phyloP scores from a whole-genome alignment of 192 early-diverging fungal species.

The Umbelopsis vinacea region DNA sequence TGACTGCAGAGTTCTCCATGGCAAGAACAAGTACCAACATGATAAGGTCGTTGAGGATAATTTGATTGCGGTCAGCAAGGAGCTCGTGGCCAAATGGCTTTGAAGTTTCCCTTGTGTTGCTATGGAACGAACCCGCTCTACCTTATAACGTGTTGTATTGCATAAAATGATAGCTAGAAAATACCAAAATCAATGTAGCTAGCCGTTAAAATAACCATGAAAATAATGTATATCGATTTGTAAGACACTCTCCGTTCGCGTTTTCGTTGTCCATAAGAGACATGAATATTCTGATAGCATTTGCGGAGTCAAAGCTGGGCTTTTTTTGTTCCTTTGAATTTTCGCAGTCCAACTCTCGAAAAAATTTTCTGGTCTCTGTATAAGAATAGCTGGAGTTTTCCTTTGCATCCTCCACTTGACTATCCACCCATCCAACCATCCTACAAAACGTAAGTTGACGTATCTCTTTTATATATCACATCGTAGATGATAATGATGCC shows the following conservation, averaged over 20 bases:
- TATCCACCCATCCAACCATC: slow-evolving; percentile 13
- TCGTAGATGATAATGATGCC: slow-evolving; percentile 12
- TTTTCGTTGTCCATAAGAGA: too few relatives aligned
- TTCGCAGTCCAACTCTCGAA: neutral
- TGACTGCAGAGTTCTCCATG: neutral
- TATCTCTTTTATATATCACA: neutral
- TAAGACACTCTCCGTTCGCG: too few relatives aligned
- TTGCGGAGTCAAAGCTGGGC: too few relatives aligned
- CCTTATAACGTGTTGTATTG: too few relatives aligned
- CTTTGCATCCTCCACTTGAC: neutral
- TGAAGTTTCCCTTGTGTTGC: neutral
- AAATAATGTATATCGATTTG: too few relatives aligned
- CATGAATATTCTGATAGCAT: too few relatives aligned
- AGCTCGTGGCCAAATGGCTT: slow-evolving; percentile 9
- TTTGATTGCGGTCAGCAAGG: slow-evolving; percentile 20
- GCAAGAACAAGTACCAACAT: slow-evolving; percentile 8
- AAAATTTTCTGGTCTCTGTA: neutral
- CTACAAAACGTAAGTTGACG: neutral
- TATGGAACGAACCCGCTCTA: too few relatives aligned
- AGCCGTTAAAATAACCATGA: too few relatives aligned
- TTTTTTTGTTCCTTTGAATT: too few relatives aligned
- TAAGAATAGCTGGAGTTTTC: neutral
- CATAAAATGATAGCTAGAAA: too few relatives aligned
- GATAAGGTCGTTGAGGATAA: slow-evolving; percentile 13
- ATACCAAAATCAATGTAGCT: too few relatives aligned